Conservation (phyloP, 257 asterid species). For the Lycium ferocissimum region DNA sequence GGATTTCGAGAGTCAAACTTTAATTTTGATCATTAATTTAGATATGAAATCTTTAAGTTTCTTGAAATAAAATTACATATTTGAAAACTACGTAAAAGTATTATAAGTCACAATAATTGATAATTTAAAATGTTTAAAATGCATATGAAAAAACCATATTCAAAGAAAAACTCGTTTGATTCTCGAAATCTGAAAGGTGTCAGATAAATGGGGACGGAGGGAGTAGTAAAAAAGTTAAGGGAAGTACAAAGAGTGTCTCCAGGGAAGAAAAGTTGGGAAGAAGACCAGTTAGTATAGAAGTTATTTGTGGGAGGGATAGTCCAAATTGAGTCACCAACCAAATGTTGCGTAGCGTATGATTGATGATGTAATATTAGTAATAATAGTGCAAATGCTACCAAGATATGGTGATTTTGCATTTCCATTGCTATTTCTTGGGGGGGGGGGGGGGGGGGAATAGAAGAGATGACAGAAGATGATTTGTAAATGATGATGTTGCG, state of each 20-base stretch:
- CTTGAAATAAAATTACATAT: too few relatives aligned
- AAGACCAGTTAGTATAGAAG: conserved; percentile 76
- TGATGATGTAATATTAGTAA: background rate
- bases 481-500: background rate
- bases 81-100: too few relatives aligned
- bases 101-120: too few relatives aligned
- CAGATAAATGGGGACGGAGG: background rate
- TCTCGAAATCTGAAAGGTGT: background rate
- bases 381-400: background rate
- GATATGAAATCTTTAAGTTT: too few relatives aligned
- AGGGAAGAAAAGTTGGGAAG: conserved; percentile 50
- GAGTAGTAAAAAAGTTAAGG: background rate
- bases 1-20: background rate
- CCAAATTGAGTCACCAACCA: conserved; percentile 75
- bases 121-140: background rate
- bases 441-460: background rate
- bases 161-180: background rate
- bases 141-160: background rate
- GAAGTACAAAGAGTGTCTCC: conserved; percentile 68
- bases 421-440: conserved; percentile 7
- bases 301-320: conserved; percentile 59
- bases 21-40: too few relatives aligned
- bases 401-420: background rate
- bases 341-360: conserved; percentile 38
- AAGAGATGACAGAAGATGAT: background rate